A percentile compares a stretch with the other conserved stretches of the same genome.
These are phyloP conservation scores for Paraconiothyrium sp. DNA, from an alignment of 2,329 filamentous ascomycete genomes.

Conservation along the genomic window DNA sequence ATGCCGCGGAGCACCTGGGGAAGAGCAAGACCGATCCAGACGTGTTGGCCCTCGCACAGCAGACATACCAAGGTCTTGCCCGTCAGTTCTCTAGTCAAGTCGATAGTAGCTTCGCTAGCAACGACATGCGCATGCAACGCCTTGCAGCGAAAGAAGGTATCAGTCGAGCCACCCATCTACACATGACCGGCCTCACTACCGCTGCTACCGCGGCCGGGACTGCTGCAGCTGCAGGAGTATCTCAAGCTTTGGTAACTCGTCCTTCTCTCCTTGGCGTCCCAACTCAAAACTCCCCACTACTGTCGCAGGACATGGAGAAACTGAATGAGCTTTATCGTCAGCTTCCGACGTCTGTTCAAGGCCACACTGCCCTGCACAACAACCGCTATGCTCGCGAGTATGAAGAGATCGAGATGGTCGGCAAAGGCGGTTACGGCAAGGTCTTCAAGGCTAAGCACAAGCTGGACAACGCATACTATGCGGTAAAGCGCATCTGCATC, in stretches of 20 bases:
- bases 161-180: slow-evolving; percentile 37
- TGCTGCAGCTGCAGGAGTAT: slow-evolving; percentile 29
- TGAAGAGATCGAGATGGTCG: slow-evolving; percentile 61
- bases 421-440: slow-evolving; percentile 71
- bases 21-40: slow-evolving; percentile 46
- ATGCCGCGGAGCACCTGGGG: slow-evolving; percentile 50
- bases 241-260: slow-evolving; percentile 36
- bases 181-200: slow-evolving; percentile 34
- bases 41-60: slow-evolving; percentile 47
- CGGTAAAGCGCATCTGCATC: slow-evolving; percentile 72
- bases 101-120: slow-evolving; percentile 49
- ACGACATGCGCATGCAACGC: slow-evolving; percentile 48
- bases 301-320: slow-evolving; percentile 10
- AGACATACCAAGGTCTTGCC: slow-evolving; percentile 52
- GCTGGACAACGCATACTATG: slow-evolving; percentile 70
- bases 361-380: slow-evolving; percentile 42
- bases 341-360: slow-evolving; percentile 32
- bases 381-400: slow-evolving; percentile 47
- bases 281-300: slow-evolving; percentile 6
- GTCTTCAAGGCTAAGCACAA: slow-evolving; percentile 70
- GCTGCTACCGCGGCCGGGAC: slow-evolving; percentile 10
- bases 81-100: slow-evolving; percentile 50
- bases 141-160: slow-evolving; percentile 51
- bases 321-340: slow-evolving; percentile 29
- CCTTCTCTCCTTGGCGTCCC: slow-evolving; percentile 5